Evolutionary conservation across 805 yeast genomes (phyloP).

Genomic region (Teunomyces pallodes): DNA sequence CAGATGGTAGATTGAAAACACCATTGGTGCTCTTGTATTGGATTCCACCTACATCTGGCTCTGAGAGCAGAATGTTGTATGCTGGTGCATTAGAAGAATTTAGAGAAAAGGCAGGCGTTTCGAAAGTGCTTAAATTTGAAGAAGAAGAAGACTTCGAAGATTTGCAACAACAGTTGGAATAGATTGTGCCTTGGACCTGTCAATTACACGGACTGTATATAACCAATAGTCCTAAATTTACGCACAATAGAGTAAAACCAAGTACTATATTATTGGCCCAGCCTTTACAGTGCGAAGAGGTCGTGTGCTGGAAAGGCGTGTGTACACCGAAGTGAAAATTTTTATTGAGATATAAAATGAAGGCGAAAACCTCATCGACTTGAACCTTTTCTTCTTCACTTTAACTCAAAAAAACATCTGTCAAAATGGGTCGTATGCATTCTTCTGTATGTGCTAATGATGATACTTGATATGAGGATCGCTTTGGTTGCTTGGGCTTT

Average conservation of each 20-base stretch:
- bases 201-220: not conserved
- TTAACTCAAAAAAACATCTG: constrained; percentile 34
- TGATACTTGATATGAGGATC: constrained; percentile 24
- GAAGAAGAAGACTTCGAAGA: constrained; percentile 73
- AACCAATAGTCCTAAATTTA: not conserved
- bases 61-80: constrained; percentile 78
- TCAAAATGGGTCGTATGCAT: constrained; percentile 99
- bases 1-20: constrained; percentile 70
- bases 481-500: constrained; percentile 18
- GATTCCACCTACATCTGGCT: constrained; percentile 84
- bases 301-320: constrained; percentile 7
- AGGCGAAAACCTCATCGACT: constrained; percentile 9
- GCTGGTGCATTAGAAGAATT: constrained; percentile 87
- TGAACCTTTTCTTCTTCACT: constrained; percentile 5
- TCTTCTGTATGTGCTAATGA: constrained; percentile 73
- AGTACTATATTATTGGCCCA: too few species aligned
- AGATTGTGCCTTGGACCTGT: not conserved
- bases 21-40: constrained; percentile 84
- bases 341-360: constrained; percentile 11
- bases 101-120: constrained; percentile 76
- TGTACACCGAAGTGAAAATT: constrained; percentile 15
- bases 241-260: not conserved
- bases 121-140: constrained; percentile 55
- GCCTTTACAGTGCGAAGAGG: not conserved
- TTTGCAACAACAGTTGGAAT: constrained; percentile 35